Evolutionary conservation across 176 grass and related monocot genomes (phyloP).

Genomic region (Musa troglodytarum): DNA sequence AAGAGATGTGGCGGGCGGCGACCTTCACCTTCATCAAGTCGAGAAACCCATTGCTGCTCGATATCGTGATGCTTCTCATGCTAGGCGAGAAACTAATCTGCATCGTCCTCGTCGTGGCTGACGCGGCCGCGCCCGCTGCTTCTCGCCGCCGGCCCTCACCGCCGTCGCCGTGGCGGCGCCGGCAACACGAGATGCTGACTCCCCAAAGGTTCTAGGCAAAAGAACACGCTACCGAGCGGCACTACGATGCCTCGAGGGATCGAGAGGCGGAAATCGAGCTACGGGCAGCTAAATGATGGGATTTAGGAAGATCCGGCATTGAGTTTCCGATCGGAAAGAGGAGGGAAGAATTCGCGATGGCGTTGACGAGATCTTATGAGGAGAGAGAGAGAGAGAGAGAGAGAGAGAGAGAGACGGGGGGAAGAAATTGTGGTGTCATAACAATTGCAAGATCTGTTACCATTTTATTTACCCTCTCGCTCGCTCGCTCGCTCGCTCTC

Average conservation of each 20-base stretch:
- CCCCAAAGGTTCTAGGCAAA: neutral
- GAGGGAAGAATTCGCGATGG: neutral
- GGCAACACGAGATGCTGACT: neutral
- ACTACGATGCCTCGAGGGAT: neutral
- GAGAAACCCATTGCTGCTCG: constrained; percentile 71
- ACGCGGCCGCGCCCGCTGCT: constrained; percentile 7
- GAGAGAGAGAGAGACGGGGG: neutral
- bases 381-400: neutral
- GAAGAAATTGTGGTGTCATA: neutral
- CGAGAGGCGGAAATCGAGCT: neutral
- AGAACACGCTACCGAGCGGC: neutral
- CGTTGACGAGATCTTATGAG: neutral
- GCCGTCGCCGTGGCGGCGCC: neutral
- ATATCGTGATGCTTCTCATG: constrained; percentile 99
- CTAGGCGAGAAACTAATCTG: constrained; percentile 96
- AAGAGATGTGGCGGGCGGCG: constrained; percentile 43
- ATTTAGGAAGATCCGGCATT: neutral
- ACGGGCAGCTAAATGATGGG: neutral
- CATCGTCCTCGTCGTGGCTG: constrained; percentile 89
- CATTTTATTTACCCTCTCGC: neutral
- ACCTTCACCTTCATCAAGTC: constrained; percentile 89
- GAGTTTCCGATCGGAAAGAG: neutral
- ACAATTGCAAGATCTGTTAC: neutral
- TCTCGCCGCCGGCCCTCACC: neutral
- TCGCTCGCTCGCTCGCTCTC: too few relatives aligned